Base-by-base conservation (phyloP, 192 early-diverging fungal species). In the Coemansia sp. region DNA sequence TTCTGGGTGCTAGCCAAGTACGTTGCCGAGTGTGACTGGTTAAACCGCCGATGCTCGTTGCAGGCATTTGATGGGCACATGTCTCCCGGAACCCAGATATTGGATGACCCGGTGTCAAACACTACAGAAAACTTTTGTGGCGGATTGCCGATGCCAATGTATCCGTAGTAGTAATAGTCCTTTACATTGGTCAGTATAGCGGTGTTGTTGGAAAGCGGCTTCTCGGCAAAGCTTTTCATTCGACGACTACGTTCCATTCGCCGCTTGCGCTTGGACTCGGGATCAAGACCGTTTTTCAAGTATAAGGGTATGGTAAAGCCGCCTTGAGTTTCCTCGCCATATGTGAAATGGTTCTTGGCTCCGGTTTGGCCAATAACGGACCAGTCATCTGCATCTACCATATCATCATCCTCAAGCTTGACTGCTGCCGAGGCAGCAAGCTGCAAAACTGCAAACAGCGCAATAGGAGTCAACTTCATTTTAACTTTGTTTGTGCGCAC, bases 11-110 rank as follows among this genome's bases (percentile, higher is more conserved):
- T 67, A 38, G 80, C 54, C 23, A 59, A 70, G 75, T 83, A 94
- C 11, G 91, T 87, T 4, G 50, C 48, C 0, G 90, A 93, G 41
- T 86, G 66, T 18, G 40, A 51, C 17, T 86, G 78, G 56, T 92
- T 86, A 70, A 85, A 99, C 6, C 86, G 79, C 37, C 83, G 80
- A 75, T 97, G 96, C 26, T 95, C 72, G 64, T 83, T 91, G 59
- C 89, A 91, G 0, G 88, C 88, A 40, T 86, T 82, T 12, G 84
- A 84, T 6, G 40, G 40, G 67, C 89, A 91, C 14, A 66, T 60
- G 4, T 83, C 83, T 21, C 83, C 84, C 2, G 88, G 88, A 20
- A 91, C 84, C 88, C 88, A 89, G 37, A 89, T 77, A 46, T 88
- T 88, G 37, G 81, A 81, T 5, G 79, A 84, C 3, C 86, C 87